Evolutionary conservation across 163 green algal genomes (phyloP), one percentile per base, ranked within the genome.

Genomic region (Prototheca wickerhamii): DNA sequence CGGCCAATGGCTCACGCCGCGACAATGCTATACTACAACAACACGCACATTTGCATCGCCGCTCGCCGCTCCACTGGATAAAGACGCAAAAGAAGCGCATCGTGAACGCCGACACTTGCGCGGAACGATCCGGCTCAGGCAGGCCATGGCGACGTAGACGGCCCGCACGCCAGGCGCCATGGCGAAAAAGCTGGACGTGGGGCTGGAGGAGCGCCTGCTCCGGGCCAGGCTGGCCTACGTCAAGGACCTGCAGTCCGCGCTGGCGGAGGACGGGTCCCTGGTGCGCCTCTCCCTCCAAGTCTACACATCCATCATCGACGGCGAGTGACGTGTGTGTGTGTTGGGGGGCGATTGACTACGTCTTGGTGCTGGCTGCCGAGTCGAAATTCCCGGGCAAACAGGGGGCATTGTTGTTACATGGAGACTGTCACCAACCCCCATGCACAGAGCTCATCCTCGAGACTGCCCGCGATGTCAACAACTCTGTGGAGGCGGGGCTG

Each of bases 221-320:
- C 21, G 26, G 10, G 29, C 29, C 28, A 20, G 53, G 6, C 21
- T 60, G 23, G 23, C 23, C 10, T 60, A 60, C n/a, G 53, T 60
- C 10, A n/a, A 17, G 23, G 8, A 35, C 23, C 28, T 60, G 10
- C 34, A 60, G 26, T 20, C 34, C 5, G 10, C 28, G 15, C 28
- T 60, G 30, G 7, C 25, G 29, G 29, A 37, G 6, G 7, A 10
- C 6, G 53, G 35, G 5, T 60, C 53, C 15, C 28, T 42, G 15
- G 23, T 60, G 53, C 12, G 26, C 53, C 12, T 23, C 28, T 21
- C 53, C 23, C 29, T 60, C 12, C 12, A 37, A 21, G 29, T 60
- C 12, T 60, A 60, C 53, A 25, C 28, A 8, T 35, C 28, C 29
- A 37, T 60, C 21, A 21, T 60, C 29, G 53, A 60, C 53, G 53